Base-by-base conservation (phyloP, 495 filamentous ascomycete genomes). In the Xylaria sp. region DNA sequence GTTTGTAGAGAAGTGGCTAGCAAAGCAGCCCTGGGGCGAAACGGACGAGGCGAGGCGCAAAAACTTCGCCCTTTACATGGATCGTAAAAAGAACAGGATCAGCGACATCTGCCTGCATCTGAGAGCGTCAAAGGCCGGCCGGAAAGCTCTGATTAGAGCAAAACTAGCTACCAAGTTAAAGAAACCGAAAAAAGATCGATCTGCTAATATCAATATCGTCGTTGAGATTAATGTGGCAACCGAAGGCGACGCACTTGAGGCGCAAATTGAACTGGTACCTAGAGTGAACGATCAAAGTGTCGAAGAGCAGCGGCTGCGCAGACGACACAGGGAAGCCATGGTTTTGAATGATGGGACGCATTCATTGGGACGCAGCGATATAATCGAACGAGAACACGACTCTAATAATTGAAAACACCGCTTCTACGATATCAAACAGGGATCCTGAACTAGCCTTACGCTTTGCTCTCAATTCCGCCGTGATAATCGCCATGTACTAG, bases 321-420 rank as follows among this genome's bases (percentile, higher is more conserved):
- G 89, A 68, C 82, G 86, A 26, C 81, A 89, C 61, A 80, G 89
- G 68, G 88, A 91, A 75, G 89, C 88, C 11, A 88, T 91, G 84
- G 89, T 91, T 14, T 67, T 91, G 64, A 89, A 89, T 71, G 89
- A 90, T 62, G 88, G 89, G 3, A 86, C 81, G 41, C 81, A 83
- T 33, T 85, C 86, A 1, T 71, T 90, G n/a, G 85, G 81, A 17
- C 83, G 87, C 52, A 81, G 83, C 50, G 88, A 90, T 72, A 90
- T 91, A 19, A 87, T 88, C 43, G 85, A 88, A 69, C 75, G 82
- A 46, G 78, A 82, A 17, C 76, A 77, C 29, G 77, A 78, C 26
- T 80, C 73, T 68, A 74, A 66, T 40, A 74, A 41, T 33, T 77
- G 72, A 78, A 19, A 50, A 15, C n/a, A 33, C 2, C 9, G 8